These are phyloP conservation scores for Avena atlantica DNA, from an alignment of 176 grass and related monocot species.

Conservation along the genomic window DNA sequence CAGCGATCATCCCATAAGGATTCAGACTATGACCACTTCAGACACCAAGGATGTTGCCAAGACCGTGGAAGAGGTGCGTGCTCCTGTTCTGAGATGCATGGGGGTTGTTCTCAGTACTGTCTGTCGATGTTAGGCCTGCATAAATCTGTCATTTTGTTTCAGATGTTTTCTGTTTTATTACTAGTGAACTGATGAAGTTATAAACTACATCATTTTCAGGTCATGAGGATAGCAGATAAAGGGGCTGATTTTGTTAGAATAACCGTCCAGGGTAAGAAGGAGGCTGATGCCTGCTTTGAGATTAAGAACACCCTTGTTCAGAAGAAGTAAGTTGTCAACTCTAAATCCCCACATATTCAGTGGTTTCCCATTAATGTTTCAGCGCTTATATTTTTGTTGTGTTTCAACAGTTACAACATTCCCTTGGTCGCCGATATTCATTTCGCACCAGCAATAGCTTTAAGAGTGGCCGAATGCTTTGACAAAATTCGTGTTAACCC, in stretches of 20 bases:
- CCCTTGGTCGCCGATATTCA: constrained; percentile 99
- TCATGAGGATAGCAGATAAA: constrained; percentile 98
- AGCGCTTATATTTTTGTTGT: constrained; percentile 18
- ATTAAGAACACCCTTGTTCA: constrained; percentile 96
- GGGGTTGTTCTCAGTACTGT: constrained; percentile 3
- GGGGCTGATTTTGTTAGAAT: constrained; percentile 97
- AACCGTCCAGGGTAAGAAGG: constrained; percentile 97
- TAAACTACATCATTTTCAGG: constrained; percentile 49
- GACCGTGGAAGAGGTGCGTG: constrained; percentile 83
- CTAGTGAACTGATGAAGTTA: not conserved
- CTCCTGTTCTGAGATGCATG: constrained; percentile 28
- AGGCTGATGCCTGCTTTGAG: constrained; percentile 96
- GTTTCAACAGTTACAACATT: constrained; percentile 79
- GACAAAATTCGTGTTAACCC: constrained; percentile 99
- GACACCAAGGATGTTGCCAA: constrained; percentile 96
- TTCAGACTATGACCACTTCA: constrained; percentile 98
- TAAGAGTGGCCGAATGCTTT: constrained; percentile 97
- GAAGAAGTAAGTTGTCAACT: constrained; percentile 80
- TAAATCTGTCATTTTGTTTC: not conserved
- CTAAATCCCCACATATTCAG: not conserved
- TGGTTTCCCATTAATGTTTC: constrained; percentile 10
- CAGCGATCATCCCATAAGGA: constrained; percentile 92
- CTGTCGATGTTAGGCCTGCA: constrained; percentile 4
- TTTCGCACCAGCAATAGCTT: constrained; percentile 91
- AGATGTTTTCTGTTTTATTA: constrained; percentile 20